Evolutionary conservation across 768 basidiomycete genomes (phyloP), one percentile per base, ranked within the genome.

Genomic region (Boletus sp.): DNA sequence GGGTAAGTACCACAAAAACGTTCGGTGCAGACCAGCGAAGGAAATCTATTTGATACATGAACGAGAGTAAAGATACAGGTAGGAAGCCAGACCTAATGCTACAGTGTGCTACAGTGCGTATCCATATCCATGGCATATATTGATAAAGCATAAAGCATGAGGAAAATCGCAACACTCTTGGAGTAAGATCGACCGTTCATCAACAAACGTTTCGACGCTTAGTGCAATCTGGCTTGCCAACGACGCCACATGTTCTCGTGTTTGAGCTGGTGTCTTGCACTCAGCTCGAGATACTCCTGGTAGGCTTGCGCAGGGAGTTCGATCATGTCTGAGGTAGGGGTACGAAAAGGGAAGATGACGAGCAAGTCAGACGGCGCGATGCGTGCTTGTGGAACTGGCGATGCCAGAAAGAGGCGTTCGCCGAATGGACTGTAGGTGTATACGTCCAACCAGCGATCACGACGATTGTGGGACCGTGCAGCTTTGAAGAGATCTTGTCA

Each of bases 381-480:
- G 67, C 88, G 85, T 2, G 85, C 84, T 54, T 77, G 74, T 8
- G 85, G 83, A 19, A 81, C 77, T 30, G 77, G 68, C 2, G 82
- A 79, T 1, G 81, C 79, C 54, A 89, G 79, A 72, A 89, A 89
- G 50, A 84, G 71, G 54, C 84, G 78, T 50, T 82, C 79, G 40
- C 83, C 84, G 55, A 89, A 85, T 0, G 83, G 84, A 2, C 75
- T 67, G 63, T 79, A 89, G 3, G 83, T 82, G 62, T 80, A 76
- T 15, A 89, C 88, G 56, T 89, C 85, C 46, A 89, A 64, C 70
- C 77, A 84, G 49, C 73, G 79, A 41, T 88, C 85, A 42, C 73
- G 72, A 37, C 74, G 73, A 39, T 66, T 73, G 68, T 86, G 85
- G 3, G 79, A 74, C 44, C 82, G 81, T 17, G 78, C 73, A 43